Percentiles rank a stretch among this genome's conserved stretches.
These are phyloP conservation scores for Tolypocladium endophyticum DNA, from an alignment of 2,329 filamentous ascomycete species.

Conservation along the genomic window DNA sequence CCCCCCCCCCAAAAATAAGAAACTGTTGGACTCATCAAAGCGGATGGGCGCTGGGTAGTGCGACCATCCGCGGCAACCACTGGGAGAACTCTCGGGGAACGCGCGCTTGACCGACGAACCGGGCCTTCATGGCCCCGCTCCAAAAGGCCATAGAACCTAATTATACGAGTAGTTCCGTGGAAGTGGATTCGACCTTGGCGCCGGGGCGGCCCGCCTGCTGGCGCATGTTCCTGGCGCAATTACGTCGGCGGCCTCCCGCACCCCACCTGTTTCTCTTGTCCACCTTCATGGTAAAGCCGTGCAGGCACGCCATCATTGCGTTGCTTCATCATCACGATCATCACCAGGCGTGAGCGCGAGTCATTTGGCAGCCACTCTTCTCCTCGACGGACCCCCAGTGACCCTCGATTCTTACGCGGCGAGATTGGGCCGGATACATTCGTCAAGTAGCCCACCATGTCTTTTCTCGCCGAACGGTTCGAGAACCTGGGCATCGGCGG, in stretches of 20 bases:
- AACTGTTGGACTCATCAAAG: too few species aligned
- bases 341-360: not conserved
- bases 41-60: too few species aligned
- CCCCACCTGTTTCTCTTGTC: not conserved
- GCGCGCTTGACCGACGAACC: too few species aligned
- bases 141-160: too few species aligned
- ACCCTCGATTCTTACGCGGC: too few species aligned
- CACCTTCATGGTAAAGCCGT: not conserved
- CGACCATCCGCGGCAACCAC: too few species aligned
- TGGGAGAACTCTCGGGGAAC: too few species aligned
- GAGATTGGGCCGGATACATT: not conserved
- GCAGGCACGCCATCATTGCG: not conserved
- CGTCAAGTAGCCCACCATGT: conserved; percentile 21
- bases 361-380: not conserved
- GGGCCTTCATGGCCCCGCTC: too few species aligned
- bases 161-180: too few species aligned
- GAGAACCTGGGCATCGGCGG: conserved; percentile 37
- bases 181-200: too few species aligned
- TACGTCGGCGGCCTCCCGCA: not conserved
- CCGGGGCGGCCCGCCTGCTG: not conserved
- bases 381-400: not conserved
- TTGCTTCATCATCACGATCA: not conserved
- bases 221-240: not conserved
- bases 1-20: too few species aligned
- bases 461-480: conserved; percentile 31